Percentiles rank a stretch among this genome's conserved stretches.
Conservation (phyloP, 306 rosid genomes). For the Begonia loranthoides region DNA sequence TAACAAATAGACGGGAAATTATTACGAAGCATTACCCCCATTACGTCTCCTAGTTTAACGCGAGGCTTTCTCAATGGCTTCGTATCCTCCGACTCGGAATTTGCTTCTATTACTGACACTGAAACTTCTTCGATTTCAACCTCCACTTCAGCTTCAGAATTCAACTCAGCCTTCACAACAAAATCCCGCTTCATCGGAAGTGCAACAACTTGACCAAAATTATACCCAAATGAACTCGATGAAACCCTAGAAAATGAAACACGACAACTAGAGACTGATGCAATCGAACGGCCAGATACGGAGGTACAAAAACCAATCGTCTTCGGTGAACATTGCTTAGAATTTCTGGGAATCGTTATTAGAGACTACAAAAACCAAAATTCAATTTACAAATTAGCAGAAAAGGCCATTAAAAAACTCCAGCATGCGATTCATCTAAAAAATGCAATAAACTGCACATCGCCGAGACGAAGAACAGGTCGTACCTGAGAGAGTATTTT, state of each 20-base stretch:
- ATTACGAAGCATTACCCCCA: constrained; percentile 55
- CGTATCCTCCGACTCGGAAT: constrained; percentile 24
- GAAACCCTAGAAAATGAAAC: constrained; percentile 28
- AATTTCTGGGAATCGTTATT: constrained; percentile 24
- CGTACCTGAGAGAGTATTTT: constrained; percentile 68
- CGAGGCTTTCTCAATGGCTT: constrained; percentile 53
- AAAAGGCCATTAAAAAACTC: background rate
- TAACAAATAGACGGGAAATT: too few species aligned
- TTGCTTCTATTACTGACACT: constrained; percentile 13
- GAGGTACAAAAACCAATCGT: constrained; percentile 26
- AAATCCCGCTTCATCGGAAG: constrained; percentile 20
- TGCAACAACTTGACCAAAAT: constrained; percentile 23
- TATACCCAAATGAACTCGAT: constrained; percentile 29
- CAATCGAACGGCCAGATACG: constrained; percentile 20
- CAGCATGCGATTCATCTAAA: background rate
- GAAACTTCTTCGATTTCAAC: constrained; percentile 21
- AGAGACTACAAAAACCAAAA: constrained; percentile 31
- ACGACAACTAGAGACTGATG: constrained; percentile 10
- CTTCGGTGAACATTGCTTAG: constrained; percentile 21
- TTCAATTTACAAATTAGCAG: background rate
- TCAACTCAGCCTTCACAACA: constrained; percentile 44
- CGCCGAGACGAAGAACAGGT: constrained; percentile 3
- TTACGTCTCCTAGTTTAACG: constrained; percentile 77
- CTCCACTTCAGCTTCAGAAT: constrained; percentile 24
- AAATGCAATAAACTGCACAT: too few species aligned